These are phyloP conservation scores for Plasmodium coatneyi DNA, from an alignment of 169 alveolate genomes.

Conservation along the genomic window DNA sequence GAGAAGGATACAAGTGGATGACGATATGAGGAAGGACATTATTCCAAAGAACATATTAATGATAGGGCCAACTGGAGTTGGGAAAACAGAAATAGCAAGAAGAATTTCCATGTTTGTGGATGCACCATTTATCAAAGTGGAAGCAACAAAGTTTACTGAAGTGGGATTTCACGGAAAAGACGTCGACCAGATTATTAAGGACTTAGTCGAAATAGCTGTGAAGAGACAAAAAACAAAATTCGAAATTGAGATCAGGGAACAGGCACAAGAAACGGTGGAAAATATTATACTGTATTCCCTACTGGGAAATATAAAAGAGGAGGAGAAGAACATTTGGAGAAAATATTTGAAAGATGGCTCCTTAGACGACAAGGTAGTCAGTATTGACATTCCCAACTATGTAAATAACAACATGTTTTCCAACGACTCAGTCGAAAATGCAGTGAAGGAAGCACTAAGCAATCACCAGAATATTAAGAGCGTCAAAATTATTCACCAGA, in stretches of 20 bases:
- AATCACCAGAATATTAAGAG: constrained; percentile 70
- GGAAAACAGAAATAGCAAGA: constrained; percentile 93
- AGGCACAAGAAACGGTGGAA: constrained; percentile 82
- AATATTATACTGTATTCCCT: constrained; percentile 81
- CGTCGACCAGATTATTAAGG: constrained; percentile 88
- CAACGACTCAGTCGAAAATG: constrained; percentile 55
- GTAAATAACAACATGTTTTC: constrained; percentile 55
- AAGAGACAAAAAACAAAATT: constrained; percentile 66
- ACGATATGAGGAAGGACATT: constrained; percentile 82
- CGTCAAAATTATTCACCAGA: constrained; percentile 68
- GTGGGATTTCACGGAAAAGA: constrained; percentile 94
- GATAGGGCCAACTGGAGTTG: constrained; percentile 92
- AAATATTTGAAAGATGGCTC: constrained; percentile 81
- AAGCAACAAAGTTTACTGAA: constrained; percentile 94
- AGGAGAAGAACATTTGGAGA: constrained; percentile 80
- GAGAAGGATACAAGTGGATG: constrained; percentile 82
- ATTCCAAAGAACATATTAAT: constrained; percentile 90
- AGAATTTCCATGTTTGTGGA: constrained; percentile 87
- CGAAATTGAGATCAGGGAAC: constrained; percentile 72
- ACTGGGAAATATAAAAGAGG: constrained; percentile 80
- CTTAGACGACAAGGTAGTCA: constrained; percentile 81
- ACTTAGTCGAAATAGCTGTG: constrained; percentile 76
- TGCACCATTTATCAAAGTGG: constrained; percentile 92
- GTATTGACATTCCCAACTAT: constrained; percentile 79
- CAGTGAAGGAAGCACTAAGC: constrained; percentile 67